phyloP scores from a whole-genome alignment of 208 protist genomes.

The Leishmania lainsoni region DNA sequence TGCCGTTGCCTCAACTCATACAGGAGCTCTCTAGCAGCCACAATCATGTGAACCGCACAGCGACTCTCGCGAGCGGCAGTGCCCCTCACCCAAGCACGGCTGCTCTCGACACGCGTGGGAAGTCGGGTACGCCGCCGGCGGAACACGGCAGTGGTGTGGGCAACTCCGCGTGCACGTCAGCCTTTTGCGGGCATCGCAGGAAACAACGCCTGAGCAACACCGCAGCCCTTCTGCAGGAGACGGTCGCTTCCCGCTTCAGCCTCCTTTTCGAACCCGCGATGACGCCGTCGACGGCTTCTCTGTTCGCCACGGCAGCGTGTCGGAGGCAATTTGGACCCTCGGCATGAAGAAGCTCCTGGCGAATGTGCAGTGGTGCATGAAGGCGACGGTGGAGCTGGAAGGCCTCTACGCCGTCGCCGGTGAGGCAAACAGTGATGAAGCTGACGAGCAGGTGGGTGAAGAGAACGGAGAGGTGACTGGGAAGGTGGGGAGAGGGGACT shows the following conservation, averaged over 20 bases:
- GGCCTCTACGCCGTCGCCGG: constrained; percentile 30
- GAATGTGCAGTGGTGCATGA: constrained; percentile 79
- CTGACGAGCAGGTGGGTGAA: neutral
- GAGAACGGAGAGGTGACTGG: neutral
- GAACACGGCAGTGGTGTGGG: neutral
- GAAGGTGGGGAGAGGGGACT: neutral
- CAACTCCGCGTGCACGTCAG: neutral
- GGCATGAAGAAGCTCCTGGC: constrained; percentile 81
- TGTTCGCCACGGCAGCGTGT: constrained; percentile 57
- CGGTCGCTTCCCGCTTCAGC: constrained; percentile 18
- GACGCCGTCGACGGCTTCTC: constrained; percentile 67
- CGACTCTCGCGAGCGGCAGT: neutral
- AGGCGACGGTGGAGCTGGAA: constrained; percentile 58
- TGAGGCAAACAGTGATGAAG: constrained; percentile 2
- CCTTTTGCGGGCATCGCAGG: neutral
- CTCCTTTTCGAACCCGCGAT: constrained; percentile 50
- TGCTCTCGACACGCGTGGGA: neutral
- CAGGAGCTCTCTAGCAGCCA: neutral
- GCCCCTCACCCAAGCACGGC: neutral
- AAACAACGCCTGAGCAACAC: neutral
- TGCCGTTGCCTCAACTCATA: constrained; percentile 15
- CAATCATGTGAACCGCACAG: neutral
- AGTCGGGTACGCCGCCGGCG: neutral
- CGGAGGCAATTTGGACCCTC: constrained; percentile 73
- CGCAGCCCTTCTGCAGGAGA: neutral